phyloP scores from a whole-genome alignment of 2,329 filamentous ascomycete genomes.

The Epicoccum nigrum region DNA sequence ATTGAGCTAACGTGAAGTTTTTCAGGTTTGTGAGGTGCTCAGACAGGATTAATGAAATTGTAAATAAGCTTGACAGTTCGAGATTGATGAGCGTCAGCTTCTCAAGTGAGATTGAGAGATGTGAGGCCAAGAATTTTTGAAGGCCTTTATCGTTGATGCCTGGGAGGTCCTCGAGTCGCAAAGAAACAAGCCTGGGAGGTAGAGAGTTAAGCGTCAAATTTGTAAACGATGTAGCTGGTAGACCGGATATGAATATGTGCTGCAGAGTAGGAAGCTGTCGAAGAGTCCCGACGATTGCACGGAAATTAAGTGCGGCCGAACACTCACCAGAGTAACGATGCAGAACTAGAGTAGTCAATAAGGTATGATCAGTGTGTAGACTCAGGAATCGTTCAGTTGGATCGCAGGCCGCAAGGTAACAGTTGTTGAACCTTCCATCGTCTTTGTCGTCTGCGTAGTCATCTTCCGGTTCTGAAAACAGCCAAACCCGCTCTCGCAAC shows the following conservation, averaged over 20 bases:
- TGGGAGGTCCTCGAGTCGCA: slow-evolving; percentile 61
- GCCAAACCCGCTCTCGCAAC: slow-evolving; percentile 63
- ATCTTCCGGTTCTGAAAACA: slow-evolving; percentile 47
- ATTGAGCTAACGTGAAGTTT: slow-evolving; percentile 60
- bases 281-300: slow-evolving; percentile 61
- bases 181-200: slow-evolving; percentile 55
- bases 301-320: slow-evolving; percentile 57
- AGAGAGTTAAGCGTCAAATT: slow-evolving; percentile 61
- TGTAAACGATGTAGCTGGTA: slow-evolving; percentile 61
- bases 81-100: slow-evolving; percentile 60
- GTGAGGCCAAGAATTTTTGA: slow-evolving; percentile 56
- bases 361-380: slow-evolving; percentile 59
- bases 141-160: slow-evolving; percentile 64
- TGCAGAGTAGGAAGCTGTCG: slow-evolving; percentile 59
- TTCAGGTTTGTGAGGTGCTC: slow-evolving; percentile 52
- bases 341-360: slow-evolving; percentile 61
- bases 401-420: slow-evolving; percentile 52
- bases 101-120: slow-evolving; percentile 53
- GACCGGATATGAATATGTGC: slow-evolving; percentile 61
- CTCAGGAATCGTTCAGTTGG: slow-evolving; percentile 60
- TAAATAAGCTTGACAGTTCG: slow-evolving; percentile 58
- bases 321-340: slow-evolving; percentile 40
- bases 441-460: slow-evolving; percentile 41
- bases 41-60: slow-evolving; percentile 59
- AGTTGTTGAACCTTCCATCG: slow-evolving; percentile 32